Conservation (phyloP, 2,329 filamentous ascomycete genomes). For the Diaporthe australafricana region DNA sequence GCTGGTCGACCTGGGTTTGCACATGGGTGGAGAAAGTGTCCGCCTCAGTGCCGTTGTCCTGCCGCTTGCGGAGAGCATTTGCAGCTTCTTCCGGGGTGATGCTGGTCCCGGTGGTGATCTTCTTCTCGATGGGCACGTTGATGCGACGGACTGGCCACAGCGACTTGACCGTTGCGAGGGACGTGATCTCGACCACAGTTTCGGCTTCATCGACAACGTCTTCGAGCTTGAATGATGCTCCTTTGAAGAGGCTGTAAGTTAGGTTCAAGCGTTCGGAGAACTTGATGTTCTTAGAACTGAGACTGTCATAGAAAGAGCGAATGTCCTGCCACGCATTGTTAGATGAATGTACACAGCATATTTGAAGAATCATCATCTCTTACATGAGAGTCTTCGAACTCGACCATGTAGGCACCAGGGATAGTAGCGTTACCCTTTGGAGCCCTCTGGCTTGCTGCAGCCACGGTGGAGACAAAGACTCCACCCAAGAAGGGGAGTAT, state of each 20-base stretch:
- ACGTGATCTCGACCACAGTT: conserved; percentile 40
- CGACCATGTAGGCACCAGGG: conserved; percentile 41
- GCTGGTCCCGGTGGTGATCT: conserved; percentile 10
- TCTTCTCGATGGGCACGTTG: conserved; percentile 28
- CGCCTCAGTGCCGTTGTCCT: conserved; percentile 4
- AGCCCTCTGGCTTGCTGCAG: neutral
- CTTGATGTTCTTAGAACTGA: conserved; percentile 36
- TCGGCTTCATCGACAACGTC: conserved; percentile 29
- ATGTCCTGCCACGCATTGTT: conserved; percentile 22
- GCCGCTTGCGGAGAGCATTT: conserved; percentile 4
- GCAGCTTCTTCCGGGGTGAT: conserved; percentile 7
- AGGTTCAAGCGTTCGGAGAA: conserved; percentile 38
- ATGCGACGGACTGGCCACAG: conserved; percentile 46
- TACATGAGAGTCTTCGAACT: conserved; percentile 39
- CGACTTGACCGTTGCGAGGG: conserved; percentile 42
- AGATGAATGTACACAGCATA: neutral
- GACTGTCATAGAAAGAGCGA: conserved; percentile 37
- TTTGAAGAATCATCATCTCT: neutral
- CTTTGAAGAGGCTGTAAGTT: conserved; percentile 42
- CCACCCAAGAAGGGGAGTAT: conserved; percentile 9
- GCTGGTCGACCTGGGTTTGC: conserved; percentile 45
- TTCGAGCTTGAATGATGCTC: conserved; percentile 39
- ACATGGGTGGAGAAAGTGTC: conserved; percentile 43
- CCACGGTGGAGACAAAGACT: conserved; percentile 10
- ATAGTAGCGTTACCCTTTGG: conserved; percentile 15